Conservation (phyloP, 1,284 basidiomycete species). For the Schizophyllum commune region DNA sequence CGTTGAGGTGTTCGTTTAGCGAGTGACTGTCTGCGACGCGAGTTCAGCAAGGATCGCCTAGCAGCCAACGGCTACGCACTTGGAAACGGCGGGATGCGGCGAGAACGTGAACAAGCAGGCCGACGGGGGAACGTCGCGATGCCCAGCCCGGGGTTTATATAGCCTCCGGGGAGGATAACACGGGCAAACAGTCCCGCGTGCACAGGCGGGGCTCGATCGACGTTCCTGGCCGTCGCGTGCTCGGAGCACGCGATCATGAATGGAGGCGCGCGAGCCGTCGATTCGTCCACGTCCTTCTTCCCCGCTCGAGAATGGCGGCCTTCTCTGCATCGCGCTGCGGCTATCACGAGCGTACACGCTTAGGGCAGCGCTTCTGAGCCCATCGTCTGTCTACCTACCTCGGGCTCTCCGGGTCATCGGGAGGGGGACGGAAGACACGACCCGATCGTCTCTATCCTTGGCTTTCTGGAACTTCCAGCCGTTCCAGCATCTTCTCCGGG, state of each 20-base stretch:
- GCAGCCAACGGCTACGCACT: neutral
- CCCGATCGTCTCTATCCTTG: neutral
- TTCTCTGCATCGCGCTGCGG: too few relatives aligned
- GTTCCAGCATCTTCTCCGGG: neutral
- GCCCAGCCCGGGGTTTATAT: neutral
- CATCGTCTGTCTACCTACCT: too few relatives aligned
- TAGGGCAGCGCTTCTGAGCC: too few relatives aligned
- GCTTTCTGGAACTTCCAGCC: neutral
- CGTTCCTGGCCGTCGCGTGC: neutral
- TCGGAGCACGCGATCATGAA: slow-evolving; percentile 5
- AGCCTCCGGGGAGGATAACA: neutral
- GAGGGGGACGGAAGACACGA: too few relatives aligned
- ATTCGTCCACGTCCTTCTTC: neutral
- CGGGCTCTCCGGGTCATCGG: too few relatives aligned
- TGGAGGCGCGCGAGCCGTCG: slow-evolving; percentile 1
- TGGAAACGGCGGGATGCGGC: neutral
- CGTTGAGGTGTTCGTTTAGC: neutral
- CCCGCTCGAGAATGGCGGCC: too few relatives aligned
- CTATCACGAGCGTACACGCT: too few relatives aligned
- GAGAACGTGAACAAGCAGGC: neutral
- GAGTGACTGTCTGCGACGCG: neutral
- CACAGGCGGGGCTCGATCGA: neutral
- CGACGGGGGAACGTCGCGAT: neutral
- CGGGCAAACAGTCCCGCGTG: neutral
- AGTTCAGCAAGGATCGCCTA: neutral